Percentiles rank a stretch among this genome's conserved stretches.
These are phyloP conservation scores for Colletotrichum somersetense DNA, from an alignment of 2,329 filamentous ascomycete species.

Conservation along the genomic window DNA sequence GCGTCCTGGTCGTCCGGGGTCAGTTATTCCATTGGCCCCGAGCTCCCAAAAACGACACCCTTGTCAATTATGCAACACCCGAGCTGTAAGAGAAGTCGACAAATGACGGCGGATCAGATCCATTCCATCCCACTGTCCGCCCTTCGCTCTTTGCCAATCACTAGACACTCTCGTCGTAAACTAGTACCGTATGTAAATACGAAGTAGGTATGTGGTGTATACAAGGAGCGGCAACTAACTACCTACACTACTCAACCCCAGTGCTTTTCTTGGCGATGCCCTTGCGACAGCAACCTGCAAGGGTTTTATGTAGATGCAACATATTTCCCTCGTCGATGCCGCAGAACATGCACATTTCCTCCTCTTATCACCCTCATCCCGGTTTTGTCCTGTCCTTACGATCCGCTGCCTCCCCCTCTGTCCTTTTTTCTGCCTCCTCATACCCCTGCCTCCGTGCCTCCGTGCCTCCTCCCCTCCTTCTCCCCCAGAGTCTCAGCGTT, in stretches of 20 bases:
- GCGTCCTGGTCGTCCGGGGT: slow-evolving; percentile 6
- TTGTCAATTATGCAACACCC: slow-evolving; percentile 31
- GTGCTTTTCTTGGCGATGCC: slow-evolving; percentile 1
- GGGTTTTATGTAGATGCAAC: slow-evolving; percentile 28
- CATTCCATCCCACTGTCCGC: slow-evolving; percentile 4
- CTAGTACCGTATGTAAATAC: too few relatives aligned
- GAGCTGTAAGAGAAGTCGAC: slow-evolving; percentile 37
- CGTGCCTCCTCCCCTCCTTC: neutral
- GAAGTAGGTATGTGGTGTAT: neutral
- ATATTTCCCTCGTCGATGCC: slow-evolving; percentile 15
- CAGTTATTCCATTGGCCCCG: slow-evolving; percentile 10
- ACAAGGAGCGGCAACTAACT: too few relatives aligned
- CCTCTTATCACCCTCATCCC: slow-evolving; percentile 8
- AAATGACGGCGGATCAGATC: slow-evolving; percentile 28
- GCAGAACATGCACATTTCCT: slow-evolving; percentile 31
- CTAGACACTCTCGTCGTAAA: too few relatives aligned
- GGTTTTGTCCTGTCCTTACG: neutral
- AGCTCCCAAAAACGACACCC: slow-evolving; percentile 12
- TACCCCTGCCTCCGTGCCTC: slow-evolving; percentile 1
- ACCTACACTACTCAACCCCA: neutral
- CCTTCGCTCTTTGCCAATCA: neutral
- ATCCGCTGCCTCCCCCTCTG: neutral
- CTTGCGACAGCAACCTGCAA: slow-evolving; percentile 12
- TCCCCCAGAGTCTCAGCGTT: neutral
- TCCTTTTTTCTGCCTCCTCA: neutral